phyloP scores from a whole-genome alignment of 2,329 filamentous ascomycete genomes.

The Penicillium janthinellum region DNA sequence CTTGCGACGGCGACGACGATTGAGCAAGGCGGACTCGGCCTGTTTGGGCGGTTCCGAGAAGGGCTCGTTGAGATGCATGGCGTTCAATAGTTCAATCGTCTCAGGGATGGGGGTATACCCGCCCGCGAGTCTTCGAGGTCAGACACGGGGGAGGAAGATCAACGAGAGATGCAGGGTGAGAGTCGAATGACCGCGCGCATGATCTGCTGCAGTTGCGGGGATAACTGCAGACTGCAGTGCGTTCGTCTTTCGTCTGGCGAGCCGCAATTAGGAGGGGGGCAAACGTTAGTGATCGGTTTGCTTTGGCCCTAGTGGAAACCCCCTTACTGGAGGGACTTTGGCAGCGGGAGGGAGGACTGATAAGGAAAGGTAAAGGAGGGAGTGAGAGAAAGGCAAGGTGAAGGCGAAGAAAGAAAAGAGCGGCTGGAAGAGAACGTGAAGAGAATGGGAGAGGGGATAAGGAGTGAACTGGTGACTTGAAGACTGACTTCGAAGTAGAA shows the following conservation, averaged over 20 bases:
- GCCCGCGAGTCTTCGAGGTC: constrained; percentile 2
- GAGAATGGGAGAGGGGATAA: background rate
- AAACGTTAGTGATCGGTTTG: background rate
- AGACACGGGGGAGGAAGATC: constrained; percentile 12
- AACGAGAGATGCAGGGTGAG: constrained; percentile 29
- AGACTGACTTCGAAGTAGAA: background rate
- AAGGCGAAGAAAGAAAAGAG: background rate
- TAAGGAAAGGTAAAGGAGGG: constrained; percentile 4
- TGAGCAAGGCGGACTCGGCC: constrained; percentile 33
- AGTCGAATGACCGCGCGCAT: constrained; percentile 29
- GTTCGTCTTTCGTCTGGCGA: background rate
- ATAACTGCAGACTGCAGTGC: constrained; percentile 7
- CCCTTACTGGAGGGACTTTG: constrained; percentile 19
- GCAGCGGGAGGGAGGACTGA: constrained; percentile 18
- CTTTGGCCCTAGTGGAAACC: constrained; percentile 13
- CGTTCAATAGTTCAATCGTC: constrained; percentile 27
- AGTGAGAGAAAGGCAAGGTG: background rate
- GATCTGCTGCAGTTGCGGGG: constrained; percentile 25
- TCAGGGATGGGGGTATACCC: constrained; percentile 5
- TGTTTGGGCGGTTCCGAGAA: constrained; percentile 25
- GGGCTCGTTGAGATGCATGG: constrained; percentile 35
- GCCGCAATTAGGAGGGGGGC: background rate
- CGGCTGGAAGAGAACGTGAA: background rate
- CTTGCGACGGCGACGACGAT: constrained; percentile 48
- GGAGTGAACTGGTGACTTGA: constrained; percentile 1